Base-by-base conservation (phyloP, 768 basidiomycete genomes). In the Dioszegia hungarica region DNA sequence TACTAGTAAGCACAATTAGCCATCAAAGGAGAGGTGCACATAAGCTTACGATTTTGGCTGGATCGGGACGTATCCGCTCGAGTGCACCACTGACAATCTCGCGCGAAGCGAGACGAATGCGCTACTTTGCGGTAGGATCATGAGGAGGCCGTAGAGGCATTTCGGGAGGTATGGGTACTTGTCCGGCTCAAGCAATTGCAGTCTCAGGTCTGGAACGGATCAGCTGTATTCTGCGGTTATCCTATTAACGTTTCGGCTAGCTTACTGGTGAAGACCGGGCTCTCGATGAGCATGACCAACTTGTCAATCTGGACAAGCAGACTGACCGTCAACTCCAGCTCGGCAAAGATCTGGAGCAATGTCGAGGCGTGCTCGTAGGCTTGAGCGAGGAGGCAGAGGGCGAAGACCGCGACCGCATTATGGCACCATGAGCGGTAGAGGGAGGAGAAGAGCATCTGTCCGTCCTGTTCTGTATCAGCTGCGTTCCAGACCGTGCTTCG, bases 341-440 rank as follows among this genome's bases (percentile, higher is more conserved):
- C 95, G 60, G 92, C 94, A 70, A 99, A 97, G 58, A 95, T 98
- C 60, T 90, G 86, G 17, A 99, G 80, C 3, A 99, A 81, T 74
- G 93, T 97, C 20, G 91, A 94, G 1, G 94, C 95, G 76, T 99
- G 95, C 74, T 99, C 95, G 65, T 99, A 99, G 2, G 95, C 94
- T 74, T 99, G 95, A 5, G 95, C 95, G 24, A 99, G 81, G 27
- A 99, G 81, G 75, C 95, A 99, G 5, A 99, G 81, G 1, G 95
- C 91, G 72, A 99, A 95, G 0, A 91, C 91, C 0, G 95, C 87
- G 39, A 98, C 93, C 1, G 94, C 89, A 70, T 97, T 97, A 67
- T 99, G 95, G 73, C 92, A 98, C 95, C 95, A 99, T 19, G 92
- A 98, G 19, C 90, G 83, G 68, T 99, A 99, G 2, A 99, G 79